Evolutionary conservation across 768 basidiomycete genomes (phyloP), one percentile per base, ranked within the genome.

Genomic region (Lactarius evosmus): DNA sequence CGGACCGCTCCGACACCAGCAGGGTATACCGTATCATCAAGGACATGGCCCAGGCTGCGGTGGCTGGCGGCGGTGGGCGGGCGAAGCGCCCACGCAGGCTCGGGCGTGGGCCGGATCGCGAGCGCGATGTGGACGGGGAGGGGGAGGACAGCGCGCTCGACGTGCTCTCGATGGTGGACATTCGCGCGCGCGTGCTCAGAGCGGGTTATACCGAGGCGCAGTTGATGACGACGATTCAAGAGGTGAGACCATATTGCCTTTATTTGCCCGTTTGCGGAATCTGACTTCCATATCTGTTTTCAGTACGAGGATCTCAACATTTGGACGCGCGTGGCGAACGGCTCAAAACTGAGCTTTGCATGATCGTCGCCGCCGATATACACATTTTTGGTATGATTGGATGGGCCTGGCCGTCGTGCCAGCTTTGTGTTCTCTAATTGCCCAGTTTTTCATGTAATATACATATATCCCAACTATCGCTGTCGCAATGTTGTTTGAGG

Each of bases 11-110:
- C 25, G 80, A 83, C 56, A 80, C 85, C 63, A 91, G 88, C 73
- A 87, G 91, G 75, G 92, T 98, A 73, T 95, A 89, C 77, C 82
- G 95, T 36, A 80, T 98, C 67, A 89, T 99, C 79, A 95, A 92
- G 75, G 84, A 85, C 32, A 95, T 98, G 92, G 82, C 82, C 25
- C 70, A 72, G 50, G 67, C 70, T 77, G 74, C 56, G 71, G 77
- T 70, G 12, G 70, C 66, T 63, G 73, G 66, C 70, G 67, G 69
- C 46, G 77, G 76, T 60, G 72, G 73, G 50, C 75, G 75, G 50
- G 75, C 78, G 70, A 83, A 81, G 72, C 80, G 83, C 63, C 70
- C 91, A 9, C 89, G 89, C 22, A 85, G 75, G 69, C 44, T 69
- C 3, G 67, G 67, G 51, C 56, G 61, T 14, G 89, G 89, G 1